phyloP scores from a whole-genome alignment of 1,139 yeast species.

The Lodderomyces oxycetoniae region DNA sequence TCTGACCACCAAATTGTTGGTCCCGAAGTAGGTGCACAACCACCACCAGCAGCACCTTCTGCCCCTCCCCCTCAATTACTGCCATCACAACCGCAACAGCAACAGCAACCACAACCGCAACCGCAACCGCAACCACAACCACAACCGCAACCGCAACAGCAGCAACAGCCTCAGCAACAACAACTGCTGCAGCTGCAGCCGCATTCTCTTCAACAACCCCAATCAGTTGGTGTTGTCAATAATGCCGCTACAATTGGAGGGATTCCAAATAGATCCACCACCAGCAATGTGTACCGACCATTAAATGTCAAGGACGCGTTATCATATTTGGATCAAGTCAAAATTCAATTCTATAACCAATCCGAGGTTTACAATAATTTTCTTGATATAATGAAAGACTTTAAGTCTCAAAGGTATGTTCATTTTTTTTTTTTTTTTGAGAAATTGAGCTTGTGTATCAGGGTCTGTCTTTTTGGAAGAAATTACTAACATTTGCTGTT shows the following conservation, averaged over 20 bases:
- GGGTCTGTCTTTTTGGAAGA: slow-evolving; percentile 17
- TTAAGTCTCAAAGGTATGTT: slow-evolving; percentile 68
- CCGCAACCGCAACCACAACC: slow-evolving; percentile 5
- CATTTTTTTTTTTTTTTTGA: too few species aligned
- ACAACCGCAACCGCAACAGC: slow-evolving; percentile 2
- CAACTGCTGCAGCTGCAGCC: slow-evolving; percentile 13
- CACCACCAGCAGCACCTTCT: slow-evolving; percentile 12
- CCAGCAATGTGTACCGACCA: slow-evolving; percentile 66
- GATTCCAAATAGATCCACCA: slow-evolving; percentile 40
- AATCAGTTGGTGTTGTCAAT: slow-evolving; percentile 2
- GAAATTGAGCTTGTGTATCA: too few species aligned
- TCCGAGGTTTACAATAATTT: slow-evolving; percentile 96
- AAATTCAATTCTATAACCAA: slow-evolving; percentile 83
- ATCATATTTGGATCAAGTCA: slow-evolving; percentile 92
- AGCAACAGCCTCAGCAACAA: slow-evolving; percentile 3
- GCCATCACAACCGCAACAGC: slow-evolving; percentile 9
- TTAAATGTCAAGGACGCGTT: slow-evolving; percentile 94
- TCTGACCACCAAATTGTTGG: slow-evolving; percentile 4
- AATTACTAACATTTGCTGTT: neutral
- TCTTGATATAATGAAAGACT: slow-evolving; percentile 96
- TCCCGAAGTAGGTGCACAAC: slow-evolving; percentile 9
- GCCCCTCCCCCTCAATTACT: slow-evolving; percentile 8
- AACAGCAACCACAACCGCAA: slow-evolving; percentile 9
- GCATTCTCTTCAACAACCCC: slow-evolving; percentile 8
- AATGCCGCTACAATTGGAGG: slow-evolving; percentile 23